Evolutionary conservation across 2,329 filamentous ascomycete genomes (phyloP).

Genomic region (Microsporum canis): DNA sequence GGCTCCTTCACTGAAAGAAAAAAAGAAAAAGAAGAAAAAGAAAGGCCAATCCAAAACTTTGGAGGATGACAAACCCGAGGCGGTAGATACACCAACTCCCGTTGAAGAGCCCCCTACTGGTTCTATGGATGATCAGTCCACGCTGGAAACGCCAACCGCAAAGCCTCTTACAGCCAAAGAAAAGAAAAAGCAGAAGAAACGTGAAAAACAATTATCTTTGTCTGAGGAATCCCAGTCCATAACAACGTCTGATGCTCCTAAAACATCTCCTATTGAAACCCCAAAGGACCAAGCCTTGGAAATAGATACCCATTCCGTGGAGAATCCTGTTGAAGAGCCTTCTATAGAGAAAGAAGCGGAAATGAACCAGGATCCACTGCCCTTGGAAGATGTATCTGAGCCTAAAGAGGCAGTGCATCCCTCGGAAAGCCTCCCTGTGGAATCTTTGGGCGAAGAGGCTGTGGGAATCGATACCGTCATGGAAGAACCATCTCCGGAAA

Average conservation of each 20-base stretch:
- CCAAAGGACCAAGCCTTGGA: neutral
- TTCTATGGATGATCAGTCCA: neutral
- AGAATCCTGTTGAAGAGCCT: neutral
- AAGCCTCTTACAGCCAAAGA: conserved; percentile 4
- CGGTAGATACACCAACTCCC: neutral
- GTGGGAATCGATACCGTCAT: neutral
- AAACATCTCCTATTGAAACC: neutral
- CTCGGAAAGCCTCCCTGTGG: neutral
- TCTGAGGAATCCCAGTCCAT: neutral
- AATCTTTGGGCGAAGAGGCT: neutral
- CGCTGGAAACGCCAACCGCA: neutral
- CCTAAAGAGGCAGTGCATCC: neutral
- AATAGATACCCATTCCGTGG: neutral
- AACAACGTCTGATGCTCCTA: neutral
- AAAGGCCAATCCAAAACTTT: neutral
- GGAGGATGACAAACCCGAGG: neutral
- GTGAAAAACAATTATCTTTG: neutral
- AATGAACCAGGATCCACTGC: neutral
- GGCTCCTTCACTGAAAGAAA: neutral
- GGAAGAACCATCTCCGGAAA: neutral
- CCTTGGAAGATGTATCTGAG: neutral
- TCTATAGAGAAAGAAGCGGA: neutral
- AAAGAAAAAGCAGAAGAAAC: conserved; percentile 4
- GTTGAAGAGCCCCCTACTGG: neutral
- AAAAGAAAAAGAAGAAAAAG: conserved; percentile 1